These are phyloP conservation scores for Diutina pseudorugosa DNA, from an alignment of 1,139 yeast genomes.

Conservation along the genomic window DNA sequence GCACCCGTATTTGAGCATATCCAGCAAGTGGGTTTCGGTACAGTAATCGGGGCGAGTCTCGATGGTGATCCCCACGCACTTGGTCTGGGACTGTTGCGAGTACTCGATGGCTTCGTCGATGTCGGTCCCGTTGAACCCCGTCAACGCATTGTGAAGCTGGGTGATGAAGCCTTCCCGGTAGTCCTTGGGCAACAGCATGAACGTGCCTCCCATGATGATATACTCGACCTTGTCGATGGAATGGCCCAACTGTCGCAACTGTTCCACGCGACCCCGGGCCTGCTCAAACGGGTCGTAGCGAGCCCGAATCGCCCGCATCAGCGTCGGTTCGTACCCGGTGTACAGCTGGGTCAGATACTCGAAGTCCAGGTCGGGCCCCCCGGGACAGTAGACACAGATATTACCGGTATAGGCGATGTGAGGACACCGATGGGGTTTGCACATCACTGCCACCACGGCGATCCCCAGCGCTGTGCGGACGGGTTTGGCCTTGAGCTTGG, in stretches of 20 bases:
- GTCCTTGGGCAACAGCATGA: slow-evolving; percentile 85
- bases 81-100: slow-evolving; percentile 90
- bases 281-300: slow-evolving; percentile 98
- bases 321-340: slow-evolving; percentile 97
- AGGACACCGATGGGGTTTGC: slow-evolving; percentile 98
- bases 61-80: slow-evolving; percentile 96
- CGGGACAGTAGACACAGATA: slow-evolving; percentile 97
- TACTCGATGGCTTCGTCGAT: slow-evolving; percentile 83
- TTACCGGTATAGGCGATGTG: slow-evolving; percentile 98
- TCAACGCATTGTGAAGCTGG: slow-evolving; percentile 84
- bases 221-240: slow-evolving; percentile 95
- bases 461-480: slow-evolving; percentile 97
- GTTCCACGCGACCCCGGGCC: slow-evolving; percentile 96
- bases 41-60: slow-evolving; percentile 99
- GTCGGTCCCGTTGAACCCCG: slow-evolving; percentile 83
- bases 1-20: slow-evolving; percentile 93
- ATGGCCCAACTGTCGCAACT: slow-evolving; percentile 88
- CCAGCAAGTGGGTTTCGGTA: slow-evolving; percentile 89
- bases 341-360: slow-evolving; percentile 97
- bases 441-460: slow-evolving; percentile 98
- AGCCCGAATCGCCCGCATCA: slow-evolving; percentile 97
- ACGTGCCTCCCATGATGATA: slow-evolving; percentile 98
- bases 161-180: slow-evolving; percentile 85
- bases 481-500: slow-evolving; percentile 93
- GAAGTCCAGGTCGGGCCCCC: slow-evolving; percentile 98